Evolutionary conservation across 495 filamentous ascomycete genomes (phyloP).

Genomic region (Aspergillus cavernicola): DNA sequence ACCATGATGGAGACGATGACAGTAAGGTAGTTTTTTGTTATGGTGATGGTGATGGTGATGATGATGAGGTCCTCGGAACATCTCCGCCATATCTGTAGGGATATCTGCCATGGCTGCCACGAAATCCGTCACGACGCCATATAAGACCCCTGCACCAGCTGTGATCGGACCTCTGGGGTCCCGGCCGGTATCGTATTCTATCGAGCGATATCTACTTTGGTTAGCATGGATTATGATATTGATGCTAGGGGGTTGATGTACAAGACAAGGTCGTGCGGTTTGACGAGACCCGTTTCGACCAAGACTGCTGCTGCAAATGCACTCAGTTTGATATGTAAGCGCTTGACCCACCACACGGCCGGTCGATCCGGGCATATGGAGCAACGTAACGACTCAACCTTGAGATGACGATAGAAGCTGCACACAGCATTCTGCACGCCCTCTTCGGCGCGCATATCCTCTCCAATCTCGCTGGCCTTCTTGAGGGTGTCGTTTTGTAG

Average conservation of each 20-base stretch:
- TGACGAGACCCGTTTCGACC: conserved; percentile 56
- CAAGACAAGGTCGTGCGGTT: conserved; percentile 65
- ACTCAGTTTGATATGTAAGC: conserved; percentile 60
- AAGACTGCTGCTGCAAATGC: conserved; percentile 64
- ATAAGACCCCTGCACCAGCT: conserved; percentile 65
- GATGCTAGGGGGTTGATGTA: no score
- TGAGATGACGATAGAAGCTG: conserved; percentile 66
- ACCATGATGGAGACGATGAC: background rate
- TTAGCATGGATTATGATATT: no score
- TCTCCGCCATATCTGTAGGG: conserved; percentile 67
- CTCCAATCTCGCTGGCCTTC: conserved; percentile 56
- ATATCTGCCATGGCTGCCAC: conserved; percentile 81
- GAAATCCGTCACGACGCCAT: conserved; percentile 71
- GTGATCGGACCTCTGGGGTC: conserved; percentile 70
- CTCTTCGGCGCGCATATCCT: conserved; percentile 56
- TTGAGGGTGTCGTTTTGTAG: conserved; percentile 52
- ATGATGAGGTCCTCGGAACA: conserved; percentile 16
- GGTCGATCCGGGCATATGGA: conserved; percentile 58
- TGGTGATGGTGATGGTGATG: background rate
- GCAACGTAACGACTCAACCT: conserved; percentile 59
- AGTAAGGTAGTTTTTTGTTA: no score
- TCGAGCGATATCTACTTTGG: conserved; percentile 53
- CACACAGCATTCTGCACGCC: conserved; percentile 60
- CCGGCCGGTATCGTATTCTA: conserved; percentile 68
- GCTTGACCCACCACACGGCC: conserved; percentile 68